phyloP scores from a whole-genome alignment of 2,329 filamentous ascomycete genomes.

The Escovopsis sp. region DNA sequence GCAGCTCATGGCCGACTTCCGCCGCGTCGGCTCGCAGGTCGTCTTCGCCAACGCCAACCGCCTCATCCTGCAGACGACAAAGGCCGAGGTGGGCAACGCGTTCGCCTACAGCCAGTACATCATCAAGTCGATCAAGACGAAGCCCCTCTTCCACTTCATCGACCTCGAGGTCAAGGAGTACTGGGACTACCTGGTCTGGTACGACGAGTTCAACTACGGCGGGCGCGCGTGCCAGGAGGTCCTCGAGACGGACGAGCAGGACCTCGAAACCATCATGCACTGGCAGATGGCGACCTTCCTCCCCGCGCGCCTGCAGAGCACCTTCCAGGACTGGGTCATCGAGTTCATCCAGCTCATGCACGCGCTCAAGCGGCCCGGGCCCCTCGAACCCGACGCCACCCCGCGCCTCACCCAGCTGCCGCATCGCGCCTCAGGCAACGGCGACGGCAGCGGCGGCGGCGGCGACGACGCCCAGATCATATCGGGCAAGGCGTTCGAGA shows the following conservation, averaged over 20 bases:
- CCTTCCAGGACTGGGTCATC: slow-evolving; percentile 84
- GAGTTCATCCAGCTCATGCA: slow-evolving; percentile 97
- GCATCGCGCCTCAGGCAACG: slow-evolving; percentile 44
- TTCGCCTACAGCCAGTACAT: slow-evolving; percentile 97
- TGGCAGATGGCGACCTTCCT: slow-evolving; percentile 94
- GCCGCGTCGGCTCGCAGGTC: slow-evolving; percentile 84
- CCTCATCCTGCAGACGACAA: slow-evolving; percentile 86
- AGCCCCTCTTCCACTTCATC: slow-evolving; percentile 92
- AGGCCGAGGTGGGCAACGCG: slow-evolving; percentile 90
- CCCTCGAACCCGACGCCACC: slow-evolving; percentile 34
- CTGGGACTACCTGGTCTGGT: slow-evolving; percentile 99
- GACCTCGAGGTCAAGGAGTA: slow-evolving; percentile 97
- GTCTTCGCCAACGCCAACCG: slow-evolving; percentile 89
- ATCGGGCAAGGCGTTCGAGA: slow-evolving; percentile 71
- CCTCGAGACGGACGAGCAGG: slow-evolving; percentile 55
- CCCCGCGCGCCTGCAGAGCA: slow-evolving; percentile 61
- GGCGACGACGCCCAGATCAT: slow-evolving; percentile 37
- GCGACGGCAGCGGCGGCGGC: slow-evolving; percentile 8
- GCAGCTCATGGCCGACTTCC: slow-evolving; percentile 93
- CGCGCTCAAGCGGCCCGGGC: slow-evolving; percentile 54
- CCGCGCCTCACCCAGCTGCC: slow-evolving; percentile 44
- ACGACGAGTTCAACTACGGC: slow-evolving; percentile 97
- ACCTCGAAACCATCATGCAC: slow-evolving; percentile 86
- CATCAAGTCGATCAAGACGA: slow-evolving; percentile 89
- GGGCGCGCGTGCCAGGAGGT: slow-evolving; percentile 83